A percentile compares a stretch with the other conserved stretches of the same genome.
These are phyloP conservation scores for Diaporthe capsici DNA, from an alignment of 2,329 filamentous ascomycete species.

Conservation along the genomic window DNA sequence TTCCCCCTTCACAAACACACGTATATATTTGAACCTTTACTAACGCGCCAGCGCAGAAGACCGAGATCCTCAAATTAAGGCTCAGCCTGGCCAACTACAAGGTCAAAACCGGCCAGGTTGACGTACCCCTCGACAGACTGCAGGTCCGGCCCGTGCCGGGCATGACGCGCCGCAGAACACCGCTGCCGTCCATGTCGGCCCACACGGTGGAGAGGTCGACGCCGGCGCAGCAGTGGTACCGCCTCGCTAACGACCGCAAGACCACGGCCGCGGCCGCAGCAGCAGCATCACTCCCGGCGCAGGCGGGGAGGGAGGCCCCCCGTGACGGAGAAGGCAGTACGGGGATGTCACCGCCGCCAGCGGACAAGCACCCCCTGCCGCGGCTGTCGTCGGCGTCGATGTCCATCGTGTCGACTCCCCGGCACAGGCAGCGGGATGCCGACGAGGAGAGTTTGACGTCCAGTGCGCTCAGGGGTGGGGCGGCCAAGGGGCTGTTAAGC, in stretches of 20 bases:
- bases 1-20: not conserved
- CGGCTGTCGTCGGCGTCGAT: slow-evolving; percentile 35
- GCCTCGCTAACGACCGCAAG: slow-evolving; percentile 32
- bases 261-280: slow-evolving; percentile 42
- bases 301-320: slow-evolving; percentile 13
- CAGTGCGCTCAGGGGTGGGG: slow-evolving; percentile 63
- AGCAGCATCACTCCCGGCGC: not conserved
- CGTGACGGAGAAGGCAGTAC: slow-evolving; percentile 16
- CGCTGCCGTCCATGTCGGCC: slow-evolving; percentile 41
- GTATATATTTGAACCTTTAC: not conserved
- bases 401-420: slow-evolving; percentile 36
- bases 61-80: slow-evolving; percentile 76
- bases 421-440: slow-evolving; percentile 46
- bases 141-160: slow-evolving; percentile 56
- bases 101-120: slow-evolving; percentile 78
- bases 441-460: slow-evolving; percentile 56
- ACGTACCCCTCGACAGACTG: slow-evolving; percentile 74
- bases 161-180: slow-evolving; percentile 40
- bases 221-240: slow-evolving; percentile 41
- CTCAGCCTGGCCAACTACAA: slow-evolving; percentile 82
- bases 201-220: slow-evolving; percentile 41
- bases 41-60: slow-evolving; percentile 63
- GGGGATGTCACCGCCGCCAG: slow-evolving; percentile 37
- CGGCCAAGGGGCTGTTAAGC: slow-evolving; percentile 67
- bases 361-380: slow-evolving; percentile 45